Evolutionary conservation across 177 flowering plant genomes (phyloP).

Genomic region (Telopea speciosissima): DNA sequence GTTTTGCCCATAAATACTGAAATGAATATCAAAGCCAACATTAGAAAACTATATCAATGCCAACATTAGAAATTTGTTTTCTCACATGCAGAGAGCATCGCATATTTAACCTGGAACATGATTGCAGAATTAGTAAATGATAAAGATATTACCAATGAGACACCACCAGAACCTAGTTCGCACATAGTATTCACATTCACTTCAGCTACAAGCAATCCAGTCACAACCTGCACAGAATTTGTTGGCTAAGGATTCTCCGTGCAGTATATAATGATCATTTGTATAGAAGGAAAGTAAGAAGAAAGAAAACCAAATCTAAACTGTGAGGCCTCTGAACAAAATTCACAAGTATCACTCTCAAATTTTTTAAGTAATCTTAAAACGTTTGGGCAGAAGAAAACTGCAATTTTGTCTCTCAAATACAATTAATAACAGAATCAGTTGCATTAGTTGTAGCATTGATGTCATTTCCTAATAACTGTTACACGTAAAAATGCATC

Average conservation of each 20-base stretch:
- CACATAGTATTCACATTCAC: slow-evolving; percentile 94
- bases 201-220: slow-evolving; percentile 92
- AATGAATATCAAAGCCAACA: background rate
- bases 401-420: background rate
- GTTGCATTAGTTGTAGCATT: background rate
- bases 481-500: background rate
- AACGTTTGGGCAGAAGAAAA: background rate
- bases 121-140: background rate
- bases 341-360: background rate
- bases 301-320: background rate
- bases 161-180: slow-evolving; percentile 95
- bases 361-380: background rate
- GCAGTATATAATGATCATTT: too few species aligned
- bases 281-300: background rate
- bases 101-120: background rate
- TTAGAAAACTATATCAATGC: background rate
- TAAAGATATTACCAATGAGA: slow-evolving; percentile 67
- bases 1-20: background rate
- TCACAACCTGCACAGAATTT: slow-evolving; percentile 55
- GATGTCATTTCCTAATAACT: background rate
- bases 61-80: too few species aligned
- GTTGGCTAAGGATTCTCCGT: background rate
- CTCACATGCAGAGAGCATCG: background rate
- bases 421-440: background rate
- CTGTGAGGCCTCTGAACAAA: background rate